Percentiles rank a stretch among this genome's conserved stretches.
Evolutionary conservation across 164 flowering plant genomes (phyloP).

Genomic region (Nelumbo lutea): DNA sequence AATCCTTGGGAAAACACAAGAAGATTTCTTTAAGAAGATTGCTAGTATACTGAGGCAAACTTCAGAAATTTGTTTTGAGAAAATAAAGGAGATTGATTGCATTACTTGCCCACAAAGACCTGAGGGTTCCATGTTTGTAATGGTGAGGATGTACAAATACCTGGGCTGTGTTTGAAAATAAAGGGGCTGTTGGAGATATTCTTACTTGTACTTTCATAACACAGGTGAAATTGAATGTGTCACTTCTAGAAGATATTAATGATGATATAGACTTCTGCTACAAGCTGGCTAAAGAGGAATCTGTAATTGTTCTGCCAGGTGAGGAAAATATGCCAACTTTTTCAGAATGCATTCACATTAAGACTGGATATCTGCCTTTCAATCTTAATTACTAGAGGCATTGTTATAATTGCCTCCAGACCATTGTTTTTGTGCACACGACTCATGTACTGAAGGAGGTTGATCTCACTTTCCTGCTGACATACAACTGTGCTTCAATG

Average conservation of each 20-base stretch:
- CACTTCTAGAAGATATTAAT: conserved; percentile 13
- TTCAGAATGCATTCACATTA: too few species aligned
- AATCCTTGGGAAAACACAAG: conserved; percentile 54
- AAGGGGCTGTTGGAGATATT: not conserved
- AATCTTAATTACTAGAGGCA: too few species aligned
- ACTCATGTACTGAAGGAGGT: too few species aligned
- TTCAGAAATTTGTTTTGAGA: conserved; percentile 40
- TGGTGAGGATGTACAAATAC: conserved; percentile 24
- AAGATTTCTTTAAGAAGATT: conserved; percentile 38
- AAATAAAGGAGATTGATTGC: conserved; percentile 27
- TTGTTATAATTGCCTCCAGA: too few species aligned
- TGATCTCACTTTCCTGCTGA: too few species aligned
- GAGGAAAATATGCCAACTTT: not conserved
- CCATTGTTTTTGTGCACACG: too few species aligned
- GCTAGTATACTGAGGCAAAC: conserved; percentile 38
- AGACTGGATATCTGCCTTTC: too few species aligned
- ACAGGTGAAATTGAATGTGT: conserved; percentile 12
- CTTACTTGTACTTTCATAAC: not conserved
- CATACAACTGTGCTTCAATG: too few species aligned
- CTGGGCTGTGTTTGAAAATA: not conserved
- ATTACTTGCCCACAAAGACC: conserved; percentile 37
- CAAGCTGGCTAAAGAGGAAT: conserved; percentile 38
- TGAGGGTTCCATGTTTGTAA: conserved; percentile 35
- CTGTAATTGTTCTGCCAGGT: conserved; percentile 37
- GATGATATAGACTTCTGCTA: conserved; percentile 22